Evolutionary conservation across 2,329 filamentous ascomycete genomes (phyloP).

Genomic region (Pseudopithomyces chartarum): DNA sequence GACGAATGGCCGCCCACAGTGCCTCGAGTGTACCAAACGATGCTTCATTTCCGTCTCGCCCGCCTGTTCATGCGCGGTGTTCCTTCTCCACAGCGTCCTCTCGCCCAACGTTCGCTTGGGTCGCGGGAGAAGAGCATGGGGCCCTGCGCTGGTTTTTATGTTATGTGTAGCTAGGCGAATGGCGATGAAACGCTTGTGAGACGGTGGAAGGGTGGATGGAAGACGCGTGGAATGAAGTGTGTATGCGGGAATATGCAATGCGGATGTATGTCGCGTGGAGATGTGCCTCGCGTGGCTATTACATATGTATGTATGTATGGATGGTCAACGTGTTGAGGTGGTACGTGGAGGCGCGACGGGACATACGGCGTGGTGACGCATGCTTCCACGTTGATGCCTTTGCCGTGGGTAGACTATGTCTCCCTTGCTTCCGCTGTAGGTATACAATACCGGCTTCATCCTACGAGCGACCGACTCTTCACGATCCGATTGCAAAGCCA

Average conservation of each 20-base stretch:
- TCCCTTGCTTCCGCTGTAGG: too few species aligned
- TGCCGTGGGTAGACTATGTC: too few species aligned
- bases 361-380: too few species aligned
- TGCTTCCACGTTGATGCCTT: too few species aligned
- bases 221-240: slow-evolving; percentile 12
- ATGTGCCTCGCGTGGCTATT: too few species aligned
- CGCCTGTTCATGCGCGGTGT: slow-evolving; percentile 1
- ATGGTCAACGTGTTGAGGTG: too few species aligned
- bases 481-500: too few species aligned
- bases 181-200: slow-evolving; percentile 13
- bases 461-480: too few species aligned
- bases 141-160: background rate
- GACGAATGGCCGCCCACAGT: background rate
- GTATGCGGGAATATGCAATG: background rate
- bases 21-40: background rate
- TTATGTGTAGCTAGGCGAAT: too few species aligned
- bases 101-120: slow-evolving; percentile 13
- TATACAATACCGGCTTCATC: too few species aligned
- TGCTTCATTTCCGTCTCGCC: slow-evolving; percentile 10
- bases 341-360: background rate
- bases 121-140: background rate
- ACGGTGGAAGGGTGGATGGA: slow-evolving; percentile 10
- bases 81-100: slow-evolving; percentile 14
- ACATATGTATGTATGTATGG: too few species aligned
- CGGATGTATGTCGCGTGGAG: background rate